Evolutionary conservation across 306 rosid genomes (phyloP).

Genomic region (Cyamopsis tetragonoloba): DNA sequence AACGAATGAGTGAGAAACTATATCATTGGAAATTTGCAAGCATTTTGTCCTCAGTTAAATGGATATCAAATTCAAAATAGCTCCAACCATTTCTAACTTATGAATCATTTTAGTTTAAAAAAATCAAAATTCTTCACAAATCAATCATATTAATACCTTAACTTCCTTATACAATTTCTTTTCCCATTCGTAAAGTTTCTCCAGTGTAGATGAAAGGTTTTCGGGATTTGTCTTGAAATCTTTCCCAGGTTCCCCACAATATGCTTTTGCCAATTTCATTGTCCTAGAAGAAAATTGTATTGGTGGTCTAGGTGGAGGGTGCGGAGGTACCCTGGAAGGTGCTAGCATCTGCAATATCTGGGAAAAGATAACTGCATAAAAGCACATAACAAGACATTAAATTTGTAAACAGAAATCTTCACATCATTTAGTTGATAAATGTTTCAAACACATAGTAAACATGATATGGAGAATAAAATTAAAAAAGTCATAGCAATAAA

Average conservation of each 20-base stretch:
- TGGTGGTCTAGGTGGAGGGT: conserved; percentile 32
- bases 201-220: conserved; percentile 80
- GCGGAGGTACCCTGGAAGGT: conserved; percentile 55
- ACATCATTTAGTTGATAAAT: not conserved
- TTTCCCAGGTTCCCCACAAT: conserved; percentile 51
- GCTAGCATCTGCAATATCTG: conserved; percentile 55
- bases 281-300: conserved; percentile 50
- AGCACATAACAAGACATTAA: conserved; percentile 21
- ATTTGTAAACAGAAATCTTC: conserved; percentile 11
- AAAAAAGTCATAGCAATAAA: not conserved
- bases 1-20: not conserved
- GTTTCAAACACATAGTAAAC: not conserved
- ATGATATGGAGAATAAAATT: not conserved
- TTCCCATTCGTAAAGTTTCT: conserved; percentile 92
- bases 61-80: conserved; percentile 1
- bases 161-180: conserved; percentile 90
- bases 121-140: not conserved
- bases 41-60: not conserved
- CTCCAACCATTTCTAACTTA: not conserved
- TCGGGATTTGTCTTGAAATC: conserved; percentile 49
- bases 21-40: not conserved
- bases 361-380: conserved; percentile 67
- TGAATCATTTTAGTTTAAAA: conserved; percentile 15
- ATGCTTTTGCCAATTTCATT: conserved; percentile 66
- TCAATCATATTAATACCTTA: conserved; percentile 50